Percentiles rank a stretch among this genome's conserved stretches.
phyloP scores from a whole-genome alignment of 768 basidiomycete genomes.

The Xerocomus potaroensis region DNA sequence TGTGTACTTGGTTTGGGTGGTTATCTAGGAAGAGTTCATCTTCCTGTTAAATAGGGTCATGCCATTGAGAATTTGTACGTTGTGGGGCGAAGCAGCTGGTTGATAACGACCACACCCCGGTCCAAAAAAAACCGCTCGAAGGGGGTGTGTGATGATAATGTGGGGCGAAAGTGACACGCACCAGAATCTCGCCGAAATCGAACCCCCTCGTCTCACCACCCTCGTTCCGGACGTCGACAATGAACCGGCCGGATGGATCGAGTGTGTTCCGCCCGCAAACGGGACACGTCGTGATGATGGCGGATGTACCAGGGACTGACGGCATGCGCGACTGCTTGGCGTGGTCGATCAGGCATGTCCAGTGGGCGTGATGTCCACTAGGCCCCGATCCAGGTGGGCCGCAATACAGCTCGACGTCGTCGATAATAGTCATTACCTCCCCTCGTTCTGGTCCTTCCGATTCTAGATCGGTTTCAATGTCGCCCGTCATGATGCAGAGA shows the following conservation, averaged over 20 bases:
- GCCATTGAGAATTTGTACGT: too few species aligned
- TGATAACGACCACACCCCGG: too few species aligned
- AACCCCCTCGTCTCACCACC: constrained; percentile 24
- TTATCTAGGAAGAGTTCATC: constrained; percentile 20
- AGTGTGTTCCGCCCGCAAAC: constrained; percentile 18
- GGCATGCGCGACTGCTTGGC: constrained; percentile 1
- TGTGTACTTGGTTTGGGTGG: constrained; percentile 14
- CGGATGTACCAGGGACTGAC: too few species aligned
- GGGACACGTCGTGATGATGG: constrained; percentile 4
- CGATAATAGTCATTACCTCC: constrained; percentile 11
- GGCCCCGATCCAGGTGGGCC: constrained; percentile 18
- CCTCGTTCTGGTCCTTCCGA: background rate
- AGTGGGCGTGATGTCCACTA: constrained; percentile 23
- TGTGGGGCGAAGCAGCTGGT: too few species aligned
- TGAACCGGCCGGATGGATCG: constrained; percentile 12
- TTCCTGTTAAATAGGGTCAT: too few species aligned
- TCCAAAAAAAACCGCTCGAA: too few species aligned
- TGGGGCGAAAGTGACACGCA: too few species aligned
- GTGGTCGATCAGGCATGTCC: constrained; percentile 25
- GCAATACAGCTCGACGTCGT: constrained; percentile 26
- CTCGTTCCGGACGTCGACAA: constrained; percentile 26
- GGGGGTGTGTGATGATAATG: too few species aligned
- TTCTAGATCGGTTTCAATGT: constrained; percentile 5
- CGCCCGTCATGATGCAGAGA: constrained; percentile 10
- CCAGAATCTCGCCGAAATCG: constrained; percentile 25